phyloP scores from a whole-genome alignment of 176 grass and related monocot genomes.

The Stipa capillata region DNA sequence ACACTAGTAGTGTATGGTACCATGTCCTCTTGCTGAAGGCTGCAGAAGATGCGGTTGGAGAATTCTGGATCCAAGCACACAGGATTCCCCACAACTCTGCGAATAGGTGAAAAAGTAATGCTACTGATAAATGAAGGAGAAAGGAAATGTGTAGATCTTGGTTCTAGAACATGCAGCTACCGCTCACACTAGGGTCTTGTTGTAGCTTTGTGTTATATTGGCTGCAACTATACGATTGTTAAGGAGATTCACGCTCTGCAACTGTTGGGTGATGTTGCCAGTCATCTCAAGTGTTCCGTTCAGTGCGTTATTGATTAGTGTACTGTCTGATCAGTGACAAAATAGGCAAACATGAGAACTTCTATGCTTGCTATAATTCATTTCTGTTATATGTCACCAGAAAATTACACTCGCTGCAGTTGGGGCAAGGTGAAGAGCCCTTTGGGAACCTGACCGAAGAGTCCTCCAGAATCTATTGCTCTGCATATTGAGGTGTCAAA shows the following conservation, averaged over 20 bases:
- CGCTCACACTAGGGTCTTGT: slow-evolving; percentile 35
- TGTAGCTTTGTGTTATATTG: slow-evolving; percentile 35
- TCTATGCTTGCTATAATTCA: not conserved
- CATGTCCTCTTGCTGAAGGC: not conserved
- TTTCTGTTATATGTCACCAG: slow-evolving; percentile 3
- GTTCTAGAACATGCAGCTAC: not conserved
- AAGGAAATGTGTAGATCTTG: not conserved
- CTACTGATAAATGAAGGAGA: not conserved
- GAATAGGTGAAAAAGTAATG: slow-evolving; percentile 1
- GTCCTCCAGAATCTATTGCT: slow-evolving; percentile 43
- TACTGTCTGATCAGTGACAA: slow-evolving; percentile 40
- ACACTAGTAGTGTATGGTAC: slow-evolving; percentile 47
- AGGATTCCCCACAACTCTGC: slow-evolving; percentile 65
- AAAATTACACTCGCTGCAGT: slow-evolving; percentile 85
- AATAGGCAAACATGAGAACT: slow-evolving; percentile 12
- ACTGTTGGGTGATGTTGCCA: slow-evolving; percentile 33
- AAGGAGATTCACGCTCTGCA: slow-evolving; percentile 51
- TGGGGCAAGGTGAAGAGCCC: slow-evolving; percentile 43
- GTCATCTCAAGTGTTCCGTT: slow-evolving; percentile 53
- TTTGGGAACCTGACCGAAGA: slow-evolving; percentile 38
- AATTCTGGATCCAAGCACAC: slow-evolving; percentile 34
- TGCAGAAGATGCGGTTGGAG: slow-evolving; percentile 37
- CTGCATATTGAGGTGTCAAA: slow-evolving; percentile 41
- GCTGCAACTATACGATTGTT: slow-evolving; percentile 47
- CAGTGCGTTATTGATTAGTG: slow-evolving; percentile 48